Percentiles rank a stretch among this genome's conserved stretches.
phyloP scores from a whole-genome alignment of 805 yeast species.

The Suhomyces xylopsoci region DNA sequence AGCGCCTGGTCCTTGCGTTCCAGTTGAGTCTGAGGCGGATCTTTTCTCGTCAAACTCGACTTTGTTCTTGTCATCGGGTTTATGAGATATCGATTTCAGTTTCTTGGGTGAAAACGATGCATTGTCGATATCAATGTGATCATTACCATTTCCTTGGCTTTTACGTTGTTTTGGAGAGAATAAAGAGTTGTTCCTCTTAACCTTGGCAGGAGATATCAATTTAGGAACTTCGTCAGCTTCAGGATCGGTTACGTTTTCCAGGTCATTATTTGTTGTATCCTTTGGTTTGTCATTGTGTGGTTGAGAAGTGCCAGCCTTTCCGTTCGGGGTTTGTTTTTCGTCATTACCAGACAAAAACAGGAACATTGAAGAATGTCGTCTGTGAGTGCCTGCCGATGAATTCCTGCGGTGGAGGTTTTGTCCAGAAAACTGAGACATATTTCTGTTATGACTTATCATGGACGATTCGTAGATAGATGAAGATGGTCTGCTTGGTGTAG shows the following conservation, averaged over 20 bases:
- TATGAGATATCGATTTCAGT: slow-evolving; percentile 20
- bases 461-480: slow-evolving; percentile 52
- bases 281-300: slow-evolving; percentile 11
- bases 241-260: not conserved
- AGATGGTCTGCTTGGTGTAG: slow-evolving; percentile 37
- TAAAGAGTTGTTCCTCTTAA: slow-evolving; percentile 16
- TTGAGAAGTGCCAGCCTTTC: slow-evolving; percentile 1
- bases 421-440: slow-evolving; percentile 37
- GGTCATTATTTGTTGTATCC: not conserved
- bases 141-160: slow-evolving; percentile 5
- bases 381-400: slow-evolving; percentile 39
- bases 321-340: slow-evolving; percentile 13
- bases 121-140: slow-evolving; percentile 29
- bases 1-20: slow-evolving; percentile 11
- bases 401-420: slow-evolving; percentile 29
- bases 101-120: slow-evolving; percentile 36
- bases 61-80: slow-evolving; percentile 37
- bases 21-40: slow-evolving; percentile 37
- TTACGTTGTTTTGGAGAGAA: slow-evolving; percentile 10
- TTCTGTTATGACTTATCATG: slow-evolving; percentile 38
- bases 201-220: slow-evolving; percentile 25
- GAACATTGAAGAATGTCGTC: slow-evolving; percentile 60
- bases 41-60: slow-evolving; percentile 20
- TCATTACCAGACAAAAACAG: slow-evolving; percentile 43
- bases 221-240: slow-evolving; percentile 5